Base-by-base conservation (phyloP, 306 rosid species). In the Inga laurina region DNA sequence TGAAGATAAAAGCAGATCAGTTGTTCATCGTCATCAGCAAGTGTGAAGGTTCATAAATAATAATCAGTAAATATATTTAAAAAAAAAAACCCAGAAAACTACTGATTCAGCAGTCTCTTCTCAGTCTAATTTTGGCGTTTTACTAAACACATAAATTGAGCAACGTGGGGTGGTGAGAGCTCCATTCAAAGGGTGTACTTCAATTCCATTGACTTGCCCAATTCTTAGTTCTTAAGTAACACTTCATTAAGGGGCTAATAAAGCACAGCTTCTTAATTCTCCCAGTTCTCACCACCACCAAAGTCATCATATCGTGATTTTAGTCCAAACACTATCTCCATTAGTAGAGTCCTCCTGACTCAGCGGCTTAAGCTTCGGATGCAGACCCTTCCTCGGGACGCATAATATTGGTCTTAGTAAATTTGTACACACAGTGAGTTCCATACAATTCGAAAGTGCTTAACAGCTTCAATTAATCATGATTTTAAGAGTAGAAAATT, bases 81-180 rank as follows among this genome's bases (percentile, higher is more conserved):
- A 46, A 64, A 27, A 27, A 27, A 77, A 83, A 43, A 54, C 85
- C 44, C 72, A 77, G 74, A 84, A 82, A 19, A 68, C 89, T 82
- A 48, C 90, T 87, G 75, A 84, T 87, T 72, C 79, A 88, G 49
- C 77, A 79, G 87, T 85, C 92, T 76, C 75, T 75, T 73, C 87
- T 82, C 92, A 91, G 83, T 92, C 91, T 86, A 81, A 77, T 69
- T 89, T 88, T 84, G 90, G 88, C 86, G 75, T 61, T 81, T 80
- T 84, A 76, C 65, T 82, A 48, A 57, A 74, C 75, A 45, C 49
- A 66, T 72, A 80, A 41, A 84, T 82, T 79, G 69, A 10, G 43
- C 67, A 62, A n/a, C 34, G 72, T 88, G 41, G 69, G 82, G 77
- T 82, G 79, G 46, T 13, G 57, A 72, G 81, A 82, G 35, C 82